Evolutionary conservation across 345 rosid genomes (phyloP).

Genomic region (Crucihimalaya himalaica): DNA sequence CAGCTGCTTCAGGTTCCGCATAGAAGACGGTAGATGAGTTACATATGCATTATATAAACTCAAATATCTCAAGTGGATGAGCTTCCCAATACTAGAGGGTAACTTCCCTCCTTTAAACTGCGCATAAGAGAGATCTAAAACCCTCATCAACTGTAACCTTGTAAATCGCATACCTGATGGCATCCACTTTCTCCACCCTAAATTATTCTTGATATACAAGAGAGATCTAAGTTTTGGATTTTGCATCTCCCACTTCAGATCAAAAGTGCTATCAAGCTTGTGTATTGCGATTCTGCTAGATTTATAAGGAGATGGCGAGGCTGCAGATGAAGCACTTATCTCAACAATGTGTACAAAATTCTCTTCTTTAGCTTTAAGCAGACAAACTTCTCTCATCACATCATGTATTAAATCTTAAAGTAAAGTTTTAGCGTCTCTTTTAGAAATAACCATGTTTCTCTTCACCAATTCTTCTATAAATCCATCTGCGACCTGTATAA

Average conservation of each 20-base stretch:
- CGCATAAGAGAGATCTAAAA: constrained; percentile 30
- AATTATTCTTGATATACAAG: not conserved
- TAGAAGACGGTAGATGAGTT: not conserved
- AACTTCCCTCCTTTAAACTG: not conserved
- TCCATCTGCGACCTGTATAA: no score
- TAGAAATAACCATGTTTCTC: no score
- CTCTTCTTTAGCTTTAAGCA: no score
- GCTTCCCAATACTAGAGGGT: constrained; percentile 29
- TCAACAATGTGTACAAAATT: no score
- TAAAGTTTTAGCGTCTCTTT: no score
- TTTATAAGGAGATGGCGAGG: not conserved
- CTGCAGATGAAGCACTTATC: not conserved
- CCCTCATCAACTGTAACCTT: constrained; percentile 11
- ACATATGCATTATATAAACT: not conserved
- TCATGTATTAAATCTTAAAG: no score
- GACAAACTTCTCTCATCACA: no score
- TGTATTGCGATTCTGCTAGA: not conserved
- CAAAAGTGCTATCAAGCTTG: no score
- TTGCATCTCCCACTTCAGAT: no score
- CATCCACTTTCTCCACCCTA: rapidly evolving
- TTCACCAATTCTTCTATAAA: no score
- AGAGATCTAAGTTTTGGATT: not conserved
- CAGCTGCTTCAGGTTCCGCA: not conserved
- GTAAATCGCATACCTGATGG: not conserved
- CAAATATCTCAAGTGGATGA: constrained; percentile 39